Percentiles rank a stretch among this genome's conserved stretches.
Evolutionary conservation across 2,329 filamentous ascomycete genomes (phyloP).

Genomic region (Beauveria medogensis): DNA sequence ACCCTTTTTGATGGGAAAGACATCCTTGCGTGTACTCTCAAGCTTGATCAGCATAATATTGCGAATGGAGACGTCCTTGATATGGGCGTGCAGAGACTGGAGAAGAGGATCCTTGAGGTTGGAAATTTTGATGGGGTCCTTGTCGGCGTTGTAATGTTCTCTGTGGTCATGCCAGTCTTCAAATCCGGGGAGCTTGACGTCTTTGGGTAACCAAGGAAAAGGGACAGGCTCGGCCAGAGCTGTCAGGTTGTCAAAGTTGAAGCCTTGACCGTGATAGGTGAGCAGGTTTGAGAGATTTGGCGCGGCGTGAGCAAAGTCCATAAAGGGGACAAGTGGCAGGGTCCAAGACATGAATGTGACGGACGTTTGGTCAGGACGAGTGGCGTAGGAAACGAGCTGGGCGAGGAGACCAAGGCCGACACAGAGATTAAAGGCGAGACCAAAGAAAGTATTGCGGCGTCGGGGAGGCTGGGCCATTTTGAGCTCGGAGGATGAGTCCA

Average conservation of each 20-base stretch:
- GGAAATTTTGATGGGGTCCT: constrained; percentile 33
- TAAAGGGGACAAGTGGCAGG: constrained; percentile 23
- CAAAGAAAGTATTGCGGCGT: background rate
- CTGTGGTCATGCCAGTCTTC: constrained; percentile 22
- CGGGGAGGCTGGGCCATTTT: background rate
- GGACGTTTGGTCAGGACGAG: constrained; percentile 23
- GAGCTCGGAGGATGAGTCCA: constrained; percentile 1
- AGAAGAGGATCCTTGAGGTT: constrained; percentile 29
- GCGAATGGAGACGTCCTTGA: constrained; percentile 28
- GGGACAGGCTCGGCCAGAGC: constrained; percentile 18
- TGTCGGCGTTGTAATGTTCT: constrained; percentile 26
- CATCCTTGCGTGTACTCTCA: constrained; percentile 36
- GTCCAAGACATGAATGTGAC: constrained; percentile 30
- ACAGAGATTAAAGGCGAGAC: constrained; percentile 11
- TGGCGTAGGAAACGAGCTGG: constrained; percentile 15
- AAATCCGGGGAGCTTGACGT: constrained; percentile 13
- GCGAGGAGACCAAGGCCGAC: constrained; percentile 14
- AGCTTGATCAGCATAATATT: constrained; percentile 37
- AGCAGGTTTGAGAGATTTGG: constrained; percentile 19
- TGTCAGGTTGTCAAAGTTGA: constrained; percentile 20
- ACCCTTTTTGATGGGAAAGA: constrained; percentile 35
- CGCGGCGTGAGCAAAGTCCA: constrained; percentile 23
- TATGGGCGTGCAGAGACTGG: constrained; percentile 17
- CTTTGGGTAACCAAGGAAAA: constrained; percentile 21
- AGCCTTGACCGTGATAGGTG: constrained; percentile 16